Evolutionary conservation across 1,284 basidiomycete genomes (phyloP).

Genomic region (Phellopilus nigrolimitatus): DNA sequence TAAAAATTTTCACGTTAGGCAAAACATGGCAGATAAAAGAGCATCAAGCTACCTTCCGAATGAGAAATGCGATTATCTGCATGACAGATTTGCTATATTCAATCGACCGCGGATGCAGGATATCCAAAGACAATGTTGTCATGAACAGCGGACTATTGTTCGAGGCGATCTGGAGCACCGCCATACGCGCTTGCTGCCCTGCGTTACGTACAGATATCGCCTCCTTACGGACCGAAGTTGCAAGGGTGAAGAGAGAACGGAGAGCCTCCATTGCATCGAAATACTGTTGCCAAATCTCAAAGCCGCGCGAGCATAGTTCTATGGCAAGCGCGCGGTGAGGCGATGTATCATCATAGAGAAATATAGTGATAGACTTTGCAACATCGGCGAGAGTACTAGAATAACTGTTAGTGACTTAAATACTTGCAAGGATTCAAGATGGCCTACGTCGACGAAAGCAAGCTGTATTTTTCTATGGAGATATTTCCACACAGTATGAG

Average conservation of each 20-base stretch:
- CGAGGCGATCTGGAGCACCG: slow-evolving; percentile 81
- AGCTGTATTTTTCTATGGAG: slow-evolving; percentile 75
- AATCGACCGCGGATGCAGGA: slow-evolving; percentile 73
- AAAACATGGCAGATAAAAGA: neutral
- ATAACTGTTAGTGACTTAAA: neutral
- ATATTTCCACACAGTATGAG: slow-evolving; percentile 81
- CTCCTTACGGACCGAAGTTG: slow-evolving; percentile 71
- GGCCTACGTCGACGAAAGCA: slow-evolving; percentile 66
- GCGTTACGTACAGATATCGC: slow-evolving; percentile 57
- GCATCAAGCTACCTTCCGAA: slow-evolving; percentile 67
- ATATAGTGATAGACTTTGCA: slow-evolving; percentile 74
- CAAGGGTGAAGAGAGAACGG: slow-evolving; percentile 78
- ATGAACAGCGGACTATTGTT: slow-evolving; percentile 90
- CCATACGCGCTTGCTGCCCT: slow-evolving; percentile 66
- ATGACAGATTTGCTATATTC: slow-evolving; percentile 86
- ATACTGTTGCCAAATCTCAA: slow-evolving; percentile 92
- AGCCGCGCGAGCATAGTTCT: slow-evolving; percentile 86
- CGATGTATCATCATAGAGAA: slow-evolving; percentile 68
- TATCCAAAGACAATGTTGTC: slow-evolving; percentile 90
- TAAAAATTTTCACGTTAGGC: slow-evolving; percentile 28
- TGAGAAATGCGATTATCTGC: slow-evolving; percentile 91
- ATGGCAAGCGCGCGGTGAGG: slow-evolving; percentile 73
- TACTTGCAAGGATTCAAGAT: neutral
- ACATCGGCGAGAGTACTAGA: slow-evolving; percentile 78
- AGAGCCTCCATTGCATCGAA: slow-evolving; percentile 89